Conservation (phyloP, 306 rosid species). For the Sphenostylis stenocarpa region DNA sequence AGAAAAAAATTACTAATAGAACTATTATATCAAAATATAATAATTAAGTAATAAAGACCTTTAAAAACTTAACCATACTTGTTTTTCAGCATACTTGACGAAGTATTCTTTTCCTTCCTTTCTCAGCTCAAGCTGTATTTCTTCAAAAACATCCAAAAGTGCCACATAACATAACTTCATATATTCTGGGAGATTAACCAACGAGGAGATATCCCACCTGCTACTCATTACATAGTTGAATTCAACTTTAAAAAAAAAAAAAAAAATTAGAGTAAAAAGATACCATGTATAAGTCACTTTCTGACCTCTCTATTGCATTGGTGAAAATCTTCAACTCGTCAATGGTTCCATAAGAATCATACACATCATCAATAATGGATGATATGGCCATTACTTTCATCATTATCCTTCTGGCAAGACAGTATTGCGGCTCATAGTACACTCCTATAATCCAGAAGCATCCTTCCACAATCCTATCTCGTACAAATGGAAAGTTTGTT, state of each 20-base stretch:
- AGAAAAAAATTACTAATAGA: no score
- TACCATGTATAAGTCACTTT: background rate
- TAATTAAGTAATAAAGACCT: background rate
- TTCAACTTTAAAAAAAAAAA: no score
- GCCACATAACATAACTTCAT: conserved; percentile 21
- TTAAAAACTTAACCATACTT: background rate
- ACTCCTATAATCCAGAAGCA: conserved; percentile 48
- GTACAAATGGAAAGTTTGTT: background rate
- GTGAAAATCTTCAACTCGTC: conserved; percentile 52
- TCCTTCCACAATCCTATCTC: conserved; percentile 44
- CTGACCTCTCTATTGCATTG: conserved; percentile 45
- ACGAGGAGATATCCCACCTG: conserved; percentile 31
- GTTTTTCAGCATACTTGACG: conserved; percentile 4
- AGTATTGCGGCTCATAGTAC: conserved; percentile 32
- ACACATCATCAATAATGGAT: conserved; percentile 47
- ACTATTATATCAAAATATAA: no score
- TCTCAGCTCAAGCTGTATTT: conserved; percentile 30
- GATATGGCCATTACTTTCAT: background rate
- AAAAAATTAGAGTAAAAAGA: background rate
- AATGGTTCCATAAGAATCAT: conserved; percentile 54
- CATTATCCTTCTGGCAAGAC: conserved; percentile 29
- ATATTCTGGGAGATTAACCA: conserved; percentile 30
- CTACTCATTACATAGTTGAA: background rate
- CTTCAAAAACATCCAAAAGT: conserved; percentile 23
- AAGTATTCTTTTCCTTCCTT: conserved; percentile 20